Conservation (phyloP, 768 basidiomycete species). For the Collybia sp. region DNA sequence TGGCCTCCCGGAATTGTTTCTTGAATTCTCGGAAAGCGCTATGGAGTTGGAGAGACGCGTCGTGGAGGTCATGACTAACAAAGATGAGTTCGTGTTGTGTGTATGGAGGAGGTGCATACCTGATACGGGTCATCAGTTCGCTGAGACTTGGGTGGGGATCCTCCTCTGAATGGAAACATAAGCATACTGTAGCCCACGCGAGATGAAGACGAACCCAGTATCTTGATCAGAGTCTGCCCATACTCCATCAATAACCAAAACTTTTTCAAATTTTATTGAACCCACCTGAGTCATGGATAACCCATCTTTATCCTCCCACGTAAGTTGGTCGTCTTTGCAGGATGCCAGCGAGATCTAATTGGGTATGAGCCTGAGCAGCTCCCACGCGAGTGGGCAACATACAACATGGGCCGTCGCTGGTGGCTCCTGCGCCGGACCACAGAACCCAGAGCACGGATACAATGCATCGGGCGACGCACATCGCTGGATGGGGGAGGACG, state of each 20-base stretch:
- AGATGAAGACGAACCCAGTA: conserved; percentile 11
- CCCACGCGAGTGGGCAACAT: conserved; percentile 4
- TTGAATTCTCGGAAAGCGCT: conserved; percentile 17
- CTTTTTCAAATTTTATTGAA: background rate
- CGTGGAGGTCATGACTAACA: conserved; percentile 26
- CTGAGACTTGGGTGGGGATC: conserved; percentile 23
- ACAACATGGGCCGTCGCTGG: conserved; percentile 24
- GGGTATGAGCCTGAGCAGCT: background rate
- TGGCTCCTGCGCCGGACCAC: conserved; percentile 6
- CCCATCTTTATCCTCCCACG: conserved; percentile 32
- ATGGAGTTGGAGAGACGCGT: conserved; percentile 23
- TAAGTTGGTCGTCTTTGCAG: conserved; percentile 29
- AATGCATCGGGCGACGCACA: conserved; percentile 25
- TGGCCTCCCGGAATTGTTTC: conserved; percentile 12
- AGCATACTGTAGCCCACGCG: background rate
- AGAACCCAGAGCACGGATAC: conserved; percentile 27
- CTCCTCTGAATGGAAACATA: conserved; percentile 11
- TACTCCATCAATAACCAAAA: background rate
- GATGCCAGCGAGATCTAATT: conserved; percentile 30
- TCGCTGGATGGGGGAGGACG: conserved; percentile 15
- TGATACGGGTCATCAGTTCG: conserved; percentile 23
- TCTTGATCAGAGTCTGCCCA: conserved; percentile 13
- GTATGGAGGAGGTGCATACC: conserved; percentile 11
- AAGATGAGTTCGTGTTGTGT: too few relatives aligned
- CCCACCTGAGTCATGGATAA: conserved; percentile 32